Evolutionary conservation across 2,329 filamentous ascomycete species (phyloP).

Genomic region (Alternaria novae-zelandiae): DNA sequence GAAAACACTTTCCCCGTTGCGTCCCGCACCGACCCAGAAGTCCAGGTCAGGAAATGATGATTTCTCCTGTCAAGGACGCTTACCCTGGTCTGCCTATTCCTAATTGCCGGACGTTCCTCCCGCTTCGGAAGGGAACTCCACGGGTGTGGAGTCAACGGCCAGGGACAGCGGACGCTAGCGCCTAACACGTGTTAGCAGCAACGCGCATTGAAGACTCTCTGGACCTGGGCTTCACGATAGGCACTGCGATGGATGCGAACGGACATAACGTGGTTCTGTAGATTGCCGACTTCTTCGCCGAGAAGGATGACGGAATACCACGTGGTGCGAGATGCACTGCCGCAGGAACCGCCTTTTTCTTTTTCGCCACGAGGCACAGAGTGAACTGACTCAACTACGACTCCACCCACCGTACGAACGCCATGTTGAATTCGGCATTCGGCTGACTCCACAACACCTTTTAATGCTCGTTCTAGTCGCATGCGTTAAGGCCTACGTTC

Average conservation of each 20-base stretch:
- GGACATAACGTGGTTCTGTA: constrained; percentile 5
- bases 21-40: background rate
- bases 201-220: constrained; percentile 6
- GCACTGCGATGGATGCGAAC: background rate
- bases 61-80: constrained; percentile 7
- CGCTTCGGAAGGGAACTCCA: constrained; percentile 9
- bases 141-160: constrained; percentile 8
- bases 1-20: constrained; percentile 4
- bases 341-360: background rate
- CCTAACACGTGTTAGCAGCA: background rate
- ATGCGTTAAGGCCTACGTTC: background rate
- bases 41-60: background rate
- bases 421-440: constrained; percentile 38
- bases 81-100: constrained; percentile 4
- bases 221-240: background rate
- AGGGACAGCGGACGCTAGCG: constrained; percentile 8
- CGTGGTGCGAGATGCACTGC: background rate
- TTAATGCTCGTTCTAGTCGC: constrained; percentile 6
- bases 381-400: constrained; percentile 5
- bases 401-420: constrained; percentile 14
- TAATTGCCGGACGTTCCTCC: constrained; percentile 9
- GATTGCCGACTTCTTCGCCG: constrained; percentile 3
- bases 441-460: constrained; percentile 7
- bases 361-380: background rate
- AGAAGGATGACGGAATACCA: background rate